Percentiles rank a stretch among this genome's conserved stretches.
Conservation (phyloP, 306 rosid species). For the Mimosa bimucronata region DNA sequence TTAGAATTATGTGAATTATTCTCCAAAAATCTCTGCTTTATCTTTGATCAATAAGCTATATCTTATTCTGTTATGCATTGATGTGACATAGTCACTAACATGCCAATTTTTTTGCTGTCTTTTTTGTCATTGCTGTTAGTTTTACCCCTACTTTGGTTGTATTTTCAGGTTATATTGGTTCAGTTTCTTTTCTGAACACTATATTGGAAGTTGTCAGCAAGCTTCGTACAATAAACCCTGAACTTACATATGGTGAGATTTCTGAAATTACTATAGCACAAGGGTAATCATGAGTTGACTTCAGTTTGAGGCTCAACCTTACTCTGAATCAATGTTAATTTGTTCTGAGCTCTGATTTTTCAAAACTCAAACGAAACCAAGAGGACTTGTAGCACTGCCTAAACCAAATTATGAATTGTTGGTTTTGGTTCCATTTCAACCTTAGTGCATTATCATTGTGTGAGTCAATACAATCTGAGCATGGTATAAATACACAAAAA, state of each 20-base stretch:
- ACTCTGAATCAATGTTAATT: conserved; percentile 3
- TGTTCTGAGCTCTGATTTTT: neutral
- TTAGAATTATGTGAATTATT: conserved; percentile 14
- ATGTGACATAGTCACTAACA: conserved; percentile 9
- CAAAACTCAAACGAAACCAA: conserved; percentile 27
- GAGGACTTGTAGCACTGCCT: neutral
- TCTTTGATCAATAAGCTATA: conserved; percentile 2
- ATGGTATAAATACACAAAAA: neutral
- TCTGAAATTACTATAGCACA: neutral
- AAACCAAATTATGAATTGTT: neutral
- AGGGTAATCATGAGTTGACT: neutral
- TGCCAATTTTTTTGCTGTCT: neutral
- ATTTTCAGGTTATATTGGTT: conserved; percentile 65
- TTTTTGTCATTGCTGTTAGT: neutral
- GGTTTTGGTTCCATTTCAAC: conserved; percentile 27
- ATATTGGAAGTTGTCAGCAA: conserved; percentile 73
- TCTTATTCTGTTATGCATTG: conserved; percentile 17
- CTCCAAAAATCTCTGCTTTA: neutral
- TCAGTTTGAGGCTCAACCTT: conserved; percentile 45
- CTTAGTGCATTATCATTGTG: neutral
- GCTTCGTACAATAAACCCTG: conserved; percentile 76
- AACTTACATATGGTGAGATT: conserved; percentile 59
- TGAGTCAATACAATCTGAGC: neutral
- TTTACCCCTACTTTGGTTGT: conserved; percentile 5
- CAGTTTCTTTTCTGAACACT: conserved; percentile 72